Evolutionary conservation across 441 rosid genomes (phyloP).

Genomic region (Arabidopsis lyrata): DNA sequence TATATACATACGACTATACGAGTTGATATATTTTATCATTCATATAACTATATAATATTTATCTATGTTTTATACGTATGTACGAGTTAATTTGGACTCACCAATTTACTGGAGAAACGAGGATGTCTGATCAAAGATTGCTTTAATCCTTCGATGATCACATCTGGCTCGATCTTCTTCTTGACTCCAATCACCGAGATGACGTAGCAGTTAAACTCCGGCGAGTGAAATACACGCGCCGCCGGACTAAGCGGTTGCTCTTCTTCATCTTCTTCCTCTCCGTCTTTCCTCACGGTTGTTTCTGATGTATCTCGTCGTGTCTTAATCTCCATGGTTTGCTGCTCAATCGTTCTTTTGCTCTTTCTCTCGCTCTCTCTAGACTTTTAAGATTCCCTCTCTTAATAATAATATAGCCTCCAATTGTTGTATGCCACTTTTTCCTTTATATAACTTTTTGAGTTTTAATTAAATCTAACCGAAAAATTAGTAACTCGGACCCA

Average conservation of each 20-base stretch:
- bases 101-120: conserved; percentile 76
- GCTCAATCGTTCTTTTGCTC: neutral
- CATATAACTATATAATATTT: neutral
- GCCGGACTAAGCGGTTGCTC: conserved; percentile 61
- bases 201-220: conserved; percentile 60
- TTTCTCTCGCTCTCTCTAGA: neutral
- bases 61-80: neutral
- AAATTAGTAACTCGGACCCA: conserved; percentile 2
- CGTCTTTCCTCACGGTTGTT: conserved; percentile 1
- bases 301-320: conserved; percentile 27
- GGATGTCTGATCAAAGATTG: conserved; percentile 65
- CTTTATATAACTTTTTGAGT: neutral
- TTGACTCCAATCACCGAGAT: conserved; percentile 59
- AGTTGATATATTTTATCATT: neutral
- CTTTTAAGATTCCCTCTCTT: neutral
- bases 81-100: conserved; percentile 9
- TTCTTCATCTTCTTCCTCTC: conserved; percentile 9
- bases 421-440: conserved; percentile 8
- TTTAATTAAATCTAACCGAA: neutral
- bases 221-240: conserved; percentile 65
- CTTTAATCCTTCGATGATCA: conserved; percentile 50
- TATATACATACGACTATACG: neutral
- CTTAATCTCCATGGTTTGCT: conserved; percentile 31
- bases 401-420: neutral
- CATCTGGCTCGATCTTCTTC: conserved; percentile 48